Percentiles rank a stretch among this genome's conserved stretches.
Evolutionary conservation across 306 rosid species (phyloP).

Genomic region (Cicer cuneatum): DNA sequence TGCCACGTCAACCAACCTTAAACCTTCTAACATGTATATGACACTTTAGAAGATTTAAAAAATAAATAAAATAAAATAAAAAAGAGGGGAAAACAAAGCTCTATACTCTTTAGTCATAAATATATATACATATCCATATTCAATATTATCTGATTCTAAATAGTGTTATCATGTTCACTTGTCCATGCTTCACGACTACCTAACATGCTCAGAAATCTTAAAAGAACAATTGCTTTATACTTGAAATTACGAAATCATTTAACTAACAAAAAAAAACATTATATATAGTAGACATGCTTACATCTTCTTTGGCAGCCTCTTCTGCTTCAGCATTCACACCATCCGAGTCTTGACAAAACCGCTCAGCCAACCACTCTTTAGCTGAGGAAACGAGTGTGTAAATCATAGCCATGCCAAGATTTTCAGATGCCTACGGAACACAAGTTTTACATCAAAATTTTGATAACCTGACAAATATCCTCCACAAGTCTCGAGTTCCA

Average conservation of each 20-base stretch:
- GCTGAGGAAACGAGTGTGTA: conserved; percentile 92
- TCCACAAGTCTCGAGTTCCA: conserved; percentile 43
- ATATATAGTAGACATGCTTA: conserved; percentile 46
- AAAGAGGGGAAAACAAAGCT: neutral
- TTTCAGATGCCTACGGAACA: conserved; percentile 88
- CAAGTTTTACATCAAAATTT: conserved; percentile 42
- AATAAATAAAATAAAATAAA: neutral
- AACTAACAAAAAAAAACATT: conserved; percentile 36
- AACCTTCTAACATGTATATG: neutral
- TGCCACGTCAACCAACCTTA: conserved; percentile 11
- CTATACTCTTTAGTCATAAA: conserved; percentile 12
- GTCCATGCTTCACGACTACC: conserved; percentile 2
- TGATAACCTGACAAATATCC: conserved; percentile 37
- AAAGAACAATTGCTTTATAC: conserved; percentile 14
- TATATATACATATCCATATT: neutral
- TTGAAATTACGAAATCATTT: conserved; percentile 32
- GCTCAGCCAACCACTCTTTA: conserved; percentile 92
- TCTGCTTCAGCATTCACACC: conserved; percentile 69
- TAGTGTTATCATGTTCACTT: conserved; percentile 20
- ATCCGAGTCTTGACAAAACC: conserved; percentile 64
- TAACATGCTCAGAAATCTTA: conserved; percentile 7
- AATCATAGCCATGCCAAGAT: conserved; percentile 99
- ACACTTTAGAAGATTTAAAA: neutral
- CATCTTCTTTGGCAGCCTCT: conserved; percentile 90
- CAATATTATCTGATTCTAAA: conserved; percentile 20